Evolutionary conservation across 768 basidiomycete species (phyloP), one percentile per base, ranked within the genome.

Genomic region (Agrocybe pediades): DNA sequence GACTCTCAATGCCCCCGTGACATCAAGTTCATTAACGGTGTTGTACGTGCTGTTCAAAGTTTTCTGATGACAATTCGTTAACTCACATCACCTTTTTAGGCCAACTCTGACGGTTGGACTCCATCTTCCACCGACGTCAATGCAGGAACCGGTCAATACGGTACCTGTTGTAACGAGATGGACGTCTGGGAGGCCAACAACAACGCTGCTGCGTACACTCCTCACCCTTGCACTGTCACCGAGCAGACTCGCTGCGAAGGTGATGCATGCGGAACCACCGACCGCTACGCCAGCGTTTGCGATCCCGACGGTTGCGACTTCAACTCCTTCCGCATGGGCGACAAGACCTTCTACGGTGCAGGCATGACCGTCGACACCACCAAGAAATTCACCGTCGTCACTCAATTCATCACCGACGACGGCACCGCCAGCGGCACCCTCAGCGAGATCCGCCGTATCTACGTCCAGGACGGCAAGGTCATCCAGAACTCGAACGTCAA

Each of bases 161-260:
- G 66, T 17, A 54, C 62, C 17, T 68, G 66, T 59, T 68, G 66
- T 45, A 61, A 60, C 44, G 66, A 68, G 69, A 81, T 83, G 80
- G 81, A 83, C 65, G 71, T 83, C 63, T 83, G 81, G 81, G 81
- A 83, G 60, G 80, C 80, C 58, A 82, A 82, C 72, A 69, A 67
- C 52, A 68, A 73, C 55, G 67, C 82, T 16, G 65, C 77, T 20
- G 81, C 81, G 13, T 77, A 68, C 65, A 83, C 82, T 26, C 79
- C 82, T 42, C 82, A 83, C 64, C 71, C 73, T 30, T 83, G 81
- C 71, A 65, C 67, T 21, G 65, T 67, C 56, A 46, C 53, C 21
- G 76, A 73, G 41, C 74, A 71, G 54, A 68, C 67, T 30, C 66
- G 64, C 36, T 84, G 82, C 74, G 54, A 59, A 20, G 77, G 77